phyloP scores from a whole-genome alignment of 2,329 filamentous ascomycete genomes.

The Ophiostoma pallidulum region DNA sequence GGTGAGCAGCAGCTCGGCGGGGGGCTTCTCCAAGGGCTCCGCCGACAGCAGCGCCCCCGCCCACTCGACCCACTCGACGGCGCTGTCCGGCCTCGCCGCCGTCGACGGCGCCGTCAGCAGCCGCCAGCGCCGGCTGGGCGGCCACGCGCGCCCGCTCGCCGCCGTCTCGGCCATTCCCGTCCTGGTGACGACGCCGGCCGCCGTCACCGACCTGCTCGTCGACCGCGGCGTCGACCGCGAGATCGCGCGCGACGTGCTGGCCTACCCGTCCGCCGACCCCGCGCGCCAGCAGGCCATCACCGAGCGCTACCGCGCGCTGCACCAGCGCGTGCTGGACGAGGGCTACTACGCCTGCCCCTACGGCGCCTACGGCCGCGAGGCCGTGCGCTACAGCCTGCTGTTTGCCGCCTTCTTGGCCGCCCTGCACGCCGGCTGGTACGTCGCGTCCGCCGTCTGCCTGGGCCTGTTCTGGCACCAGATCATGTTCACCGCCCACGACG shows the following conservation, averaged over 20 bases:
- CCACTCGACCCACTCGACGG: too few species aligned
- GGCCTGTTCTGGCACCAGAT: slow-evolving; percentile 60
- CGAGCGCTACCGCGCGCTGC: slow-evolving; percentile 45
- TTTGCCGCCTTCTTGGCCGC: slow-evolving; percentile 39
- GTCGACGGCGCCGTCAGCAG: slow-evolving; percentile 9
- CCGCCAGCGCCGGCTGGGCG: neutral
- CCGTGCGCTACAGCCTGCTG: slow-evolving; percentile 41
- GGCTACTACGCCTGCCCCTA: slow-evolving; percentile 52
- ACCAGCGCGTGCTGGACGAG: slow-evolving; percentile 42
- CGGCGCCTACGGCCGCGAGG: slow-evolving; percentile 48
- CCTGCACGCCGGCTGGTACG: slow-evolving; percentile 44
- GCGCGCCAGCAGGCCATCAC: slow-evolving; percentile 46
- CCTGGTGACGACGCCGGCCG: neutral
- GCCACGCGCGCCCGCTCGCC: too few species aligned
- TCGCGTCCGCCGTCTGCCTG: slow-evolving; percentile 47
- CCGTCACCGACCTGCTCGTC: slow-evolving; percentile 20
- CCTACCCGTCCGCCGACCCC: slow-evolving; percentile 45
- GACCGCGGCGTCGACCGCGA: slow-evolving; percentile 29
- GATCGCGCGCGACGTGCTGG: slow-evolving; percentile 26
- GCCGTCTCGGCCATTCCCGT: too few species aligned
- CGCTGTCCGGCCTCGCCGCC: too few species aligned
- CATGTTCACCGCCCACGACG: slow-evolving; percentile 60
- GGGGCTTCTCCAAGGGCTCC: too few species aligned
- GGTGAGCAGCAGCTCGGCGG: too few species aligned
- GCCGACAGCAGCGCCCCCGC: too few species aligned